Conservation (phyloP, 768 basidiomycete species). For the Dendrothele bispora region DNA sequence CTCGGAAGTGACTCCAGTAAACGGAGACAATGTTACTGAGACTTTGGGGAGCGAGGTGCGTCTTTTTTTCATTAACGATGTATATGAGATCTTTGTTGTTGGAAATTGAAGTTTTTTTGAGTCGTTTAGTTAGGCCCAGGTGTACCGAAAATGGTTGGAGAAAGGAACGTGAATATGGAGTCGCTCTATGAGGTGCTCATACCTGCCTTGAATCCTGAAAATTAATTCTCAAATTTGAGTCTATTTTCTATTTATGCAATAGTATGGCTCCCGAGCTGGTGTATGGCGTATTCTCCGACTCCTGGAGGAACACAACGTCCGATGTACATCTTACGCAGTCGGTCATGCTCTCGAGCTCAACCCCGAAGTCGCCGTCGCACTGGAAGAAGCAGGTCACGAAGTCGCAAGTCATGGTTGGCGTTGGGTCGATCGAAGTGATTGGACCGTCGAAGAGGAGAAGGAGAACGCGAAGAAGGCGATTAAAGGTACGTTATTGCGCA, state of each 20-base stretch:
- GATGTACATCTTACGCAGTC: conserved; percentile 9
- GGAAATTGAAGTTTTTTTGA: no score
- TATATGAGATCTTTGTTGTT: no score
- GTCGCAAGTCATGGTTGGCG: conserved; percentile 12
- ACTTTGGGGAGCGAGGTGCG: not conserved
- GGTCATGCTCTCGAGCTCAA: conserved; percentile 9
- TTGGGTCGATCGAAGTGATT: conserved; percentile 7
- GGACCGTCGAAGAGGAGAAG: conserved; percentile 6
- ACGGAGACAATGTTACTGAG: conserved; percentile 3
- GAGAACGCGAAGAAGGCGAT: conserved; percentile 8
- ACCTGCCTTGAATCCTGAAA: no score
- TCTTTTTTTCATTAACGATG: not conserved
- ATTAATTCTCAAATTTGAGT: not conserved
- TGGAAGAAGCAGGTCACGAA: conserved; percentile 9
- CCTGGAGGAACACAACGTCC: conserved; percentile 8
- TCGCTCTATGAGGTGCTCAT: not conserved
- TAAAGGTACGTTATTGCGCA: conserved; percentile 1
- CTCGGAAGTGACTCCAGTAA: conserved; percentile 7
- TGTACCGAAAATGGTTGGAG: not conserved
- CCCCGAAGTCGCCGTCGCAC: conserved; percentile 5
- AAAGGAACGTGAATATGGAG: conserved; percentile 6
- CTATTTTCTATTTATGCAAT: not conserved
- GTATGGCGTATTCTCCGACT: conserved; percentile 11
- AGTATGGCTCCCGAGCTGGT: conserved; percentile 13
- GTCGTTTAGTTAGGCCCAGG: conserved; percentile 1